Evolutionary conservation across 1,284 basidiomycete species (phyloP).

Genomic region (Ganoderma sinense): DNA sequence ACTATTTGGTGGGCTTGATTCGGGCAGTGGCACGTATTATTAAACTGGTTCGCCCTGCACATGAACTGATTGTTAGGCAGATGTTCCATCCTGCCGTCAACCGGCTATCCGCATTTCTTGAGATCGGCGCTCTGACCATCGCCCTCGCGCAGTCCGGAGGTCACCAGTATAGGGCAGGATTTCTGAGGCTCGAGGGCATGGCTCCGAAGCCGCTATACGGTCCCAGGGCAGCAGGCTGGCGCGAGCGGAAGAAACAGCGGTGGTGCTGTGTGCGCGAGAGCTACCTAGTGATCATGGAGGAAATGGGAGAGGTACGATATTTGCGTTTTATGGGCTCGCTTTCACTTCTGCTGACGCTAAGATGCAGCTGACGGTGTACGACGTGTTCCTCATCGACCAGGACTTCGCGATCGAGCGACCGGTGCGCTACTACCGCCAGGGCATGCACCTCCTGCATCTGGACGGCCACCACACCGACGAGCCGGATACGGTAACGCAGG

Average conservation of each 20-base stretch:
- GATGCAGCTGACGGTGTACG: slow-evolving; percentile 78
- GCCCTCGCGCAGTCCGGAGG: slow-evolving; percentile 87
- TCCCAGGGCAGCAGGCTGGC: slow-evolving; percentile 71
- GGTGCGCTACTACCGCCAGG: slow-evolving; percentile 79
- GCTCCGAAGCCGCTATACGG: slow-evolving; percentile 65
- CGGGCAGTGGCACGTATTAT: slow-evolving; percentile 78
- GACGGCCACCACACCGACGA: slow-evolving; percentile 38
- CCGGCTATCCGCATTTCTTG: slow-evolving; percentile 92
- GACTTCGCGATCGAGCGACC: slow-evolving; percentile 90
- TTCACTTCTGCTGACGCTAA: not conserved
- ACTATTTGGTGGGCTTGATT: slow-evolving; percentile 90
- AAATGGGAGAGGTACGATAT: slow-evolving; percentile 80
- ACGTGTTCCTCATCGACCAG: slow-evolving; percentile 93
- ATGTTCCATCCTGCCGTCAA: slow-evolving; percentile 98
- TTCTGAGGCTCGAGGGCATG: slow-evolving; percentile 66
- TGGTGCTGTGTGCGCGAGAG: slow-evolving; percentile 97
- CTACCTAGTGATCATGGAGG: slow-evolving; percentile 88
- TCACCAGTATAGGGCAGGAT: slow-evolving; percentile 90
- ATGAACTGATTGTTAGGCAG: slow-evolving; percentile 47
- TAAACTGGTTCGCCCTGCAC: not conserved
- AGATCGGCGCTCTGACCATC: slow-evolving; percentile 91
- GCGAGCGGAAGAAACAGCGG: slow-evolving; percentile 73
- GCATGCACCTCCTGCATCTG: slow-evolving; percentile 63
- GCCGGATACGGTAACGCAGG: slow-evolving; percentile 37
- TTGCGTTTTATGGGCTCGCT: not conserved